Evolutionary conservation across 139 green algal genomes (phyloP).

Genomic region (Chlorella ohadii): DNA sequence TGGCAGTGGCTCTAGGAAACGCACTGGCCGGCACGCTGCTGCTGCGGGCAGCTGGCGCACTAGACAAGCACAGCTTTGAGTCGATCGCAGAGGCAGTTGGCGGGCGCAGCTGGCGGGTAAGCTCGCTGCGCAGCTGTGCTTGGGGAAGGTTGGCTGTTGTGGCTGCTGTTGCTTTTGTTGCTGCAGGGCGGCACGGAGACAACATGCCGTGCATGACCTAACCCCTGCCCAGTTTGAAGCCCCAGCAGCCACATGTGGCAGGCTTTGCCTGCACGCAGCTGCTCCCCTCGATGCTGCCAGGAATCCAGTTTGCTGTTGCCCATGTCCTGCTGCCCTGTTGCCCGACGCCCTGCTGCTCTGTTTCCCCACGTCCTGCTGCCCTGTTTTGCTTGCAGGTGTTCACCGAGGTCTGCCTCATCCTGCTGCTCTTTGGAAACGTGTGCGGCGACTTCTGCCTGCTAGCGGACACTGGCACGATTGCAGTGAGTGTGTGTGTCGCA

Average conservation of each 20-base stretch:
- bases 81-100: constrained; percentile 65
- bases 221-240: too few relatives aligned
- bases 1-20: constrained; percentile 70
- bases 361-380: not conserved
- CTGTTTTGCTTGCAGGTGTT: constrained; percentile 64
- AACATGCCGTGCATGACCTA: too few relatives aligned
- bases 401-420: constrained; percentile 72
- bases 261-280: too few relatives aligned
- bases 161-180: too few relatives aligned
- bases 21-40: constrained; percentile 70
- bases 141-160: too few relatives aligned
- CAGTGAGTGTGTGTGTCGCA: not conserved
- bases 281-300: too few relatives aligned
- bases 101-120: constrained; percentile 58
- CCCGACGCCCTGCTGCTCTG: too few relatives aligned
- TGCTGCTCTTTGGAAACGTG: constrained; percentile 85
- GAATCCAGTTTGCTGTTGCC: too few relatives aligned
- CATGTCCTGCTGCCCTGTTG: too few relatives aligned
- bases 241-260: too few relatives aligned
- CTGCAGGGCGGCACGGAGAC: too few relatives aligned
- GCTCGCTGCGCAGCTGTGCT: too few relatives aligned
- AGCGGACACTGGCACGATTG: constrained; percentile 62
- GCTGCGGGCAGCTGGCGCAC: constrained; percentile 58
- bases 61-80: constrained; percentile 70
- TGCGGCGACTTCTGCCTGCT: constrained; percentile 82